These are phyloP conservation scores for Bipolaris cookei DNA, from an alignment of 2,329 filamentous ascomycete species.

Conservation along the genomic window DNA sequence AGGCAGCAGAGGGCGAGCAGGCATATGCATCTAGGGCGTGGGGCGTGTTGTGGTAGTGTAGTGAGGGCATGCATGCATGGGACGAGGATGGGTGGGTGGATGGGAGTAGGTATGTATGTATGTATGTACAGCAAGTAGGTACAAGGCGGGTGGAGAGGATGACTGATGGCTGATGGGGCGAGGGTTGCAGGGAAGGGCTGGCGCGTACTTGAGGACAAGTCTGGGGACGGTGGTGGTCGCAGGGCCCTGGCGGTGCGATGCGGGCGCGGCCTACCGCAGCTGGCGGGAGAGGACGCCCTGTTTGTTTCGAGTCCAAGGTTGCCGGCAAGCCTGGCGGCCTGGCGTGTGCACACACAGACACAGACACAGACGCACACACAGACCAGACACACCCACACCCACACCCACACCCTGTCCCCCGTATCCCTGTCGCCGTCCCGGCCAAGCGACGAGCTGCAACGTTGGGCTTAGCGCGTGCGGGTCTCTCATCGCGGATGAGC, in stretches of 20 bases:
- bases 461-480: constrained; percentile 42
- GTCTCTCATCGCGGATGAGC: constrained; percentile 41
- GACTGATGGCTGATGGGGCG: constrained; percentile 4
- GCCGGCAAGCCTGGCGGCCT: constrained; percentile 32
- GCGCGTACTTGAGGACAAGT: constrained; percentile 46
- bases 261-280: constrained; percentile 46
- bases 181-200: constrained; percentile 43
- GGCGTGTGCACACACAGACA: constrained; percentile 30
- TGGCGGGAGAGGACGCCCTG: constrained; percentile 38
- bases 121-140: no score
- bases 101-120: constrained; percentile 6
- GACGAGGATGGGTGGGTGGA: constrained; percentile 32
- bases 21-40: constrained; percentile 46
- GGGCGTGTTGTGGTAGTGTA: constrained; percentile 39
- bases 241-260: constrained; percentile 44
- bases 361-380: no score
- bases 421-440: constrained; percentile 34
- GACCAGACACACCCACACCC: no score
- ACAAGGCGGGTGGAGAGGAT: neutral
- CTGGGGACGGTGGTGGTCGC: constrained; percentile 34
- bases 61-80: constrained; percentile 50
- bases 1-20: constrained; percentile 30
- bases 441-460: constrained; percentile 39
- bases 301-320: constrained; percentile 42
- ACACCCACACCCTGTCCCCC: no score